These are phyloP conservation scores for Cytospora schulzeri DNA, from an alignment of 2,329 filamentous ascomycete genomes.

Conservation along the genomic window DNA sequence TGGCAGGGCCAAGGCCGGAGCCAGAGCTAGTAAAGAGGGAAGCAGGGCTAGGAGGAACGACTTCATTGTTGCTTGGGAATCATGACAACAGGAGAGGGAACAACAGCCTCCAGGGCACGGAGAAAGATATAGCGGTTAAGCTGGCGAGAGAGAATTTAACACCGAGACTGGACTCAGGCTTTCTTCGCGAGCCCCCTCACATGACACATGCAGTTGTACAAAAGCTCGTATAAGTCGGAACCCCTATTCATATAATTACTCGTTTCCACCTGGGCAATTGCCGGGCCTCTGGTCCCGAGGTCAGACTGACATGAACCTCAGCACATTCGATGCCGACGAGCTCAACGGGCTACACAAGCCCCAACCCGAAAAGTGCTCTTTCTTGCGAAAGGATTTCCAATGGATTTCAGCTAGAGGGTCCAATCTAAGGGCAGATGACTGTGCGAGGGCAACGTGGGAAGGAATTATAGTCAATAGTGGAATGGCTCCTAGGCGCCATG, in stretches of 20 bases:
- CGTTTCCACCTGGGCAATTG: slow-evolving; percentile 32
- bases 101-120: background rate
- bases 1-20: slow-evolving; percentile 16
- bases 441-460: background rate
- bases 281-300: too few species aligned
- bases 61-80: slow-evolving; percentile 11
- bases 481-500: slow-evolving; percentile 9
- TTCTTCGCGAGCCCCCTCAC: background rate
- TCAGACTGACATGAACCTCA: slow-evolving; percentile 45
- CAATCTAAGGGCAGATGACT: slow-evolving; percentile 15
- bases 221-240: slow-evolving; percentile 13
- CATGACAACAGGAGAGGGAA: background rate
- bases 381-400: slow-evolving; percentile 35
- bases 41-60: background rate
- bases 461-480: slow-evolving; percentile 6
- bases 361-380: slow-evolving; percentile 37
- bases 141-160: background rate
- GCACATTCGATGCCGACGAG: slow-evolving; percentile 39
- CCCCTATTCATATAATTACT: slow-evolving; percentile 34
- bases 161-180: slow-evolving; percentile 1
- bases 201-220: background rate
- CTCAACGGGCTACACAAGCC: slow-evolving; percentile 45
- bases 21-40: slow-evolving; percentile 4
- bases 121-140: background rate
- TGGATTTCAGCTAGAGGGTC: slow-evolving; percentile 4